These are phyloP conservation scores for Colletotrichum australisinense DNA, from an alignment of 2,329 filamentous ascomycete species.

Conservation along the genomic window DNA sequence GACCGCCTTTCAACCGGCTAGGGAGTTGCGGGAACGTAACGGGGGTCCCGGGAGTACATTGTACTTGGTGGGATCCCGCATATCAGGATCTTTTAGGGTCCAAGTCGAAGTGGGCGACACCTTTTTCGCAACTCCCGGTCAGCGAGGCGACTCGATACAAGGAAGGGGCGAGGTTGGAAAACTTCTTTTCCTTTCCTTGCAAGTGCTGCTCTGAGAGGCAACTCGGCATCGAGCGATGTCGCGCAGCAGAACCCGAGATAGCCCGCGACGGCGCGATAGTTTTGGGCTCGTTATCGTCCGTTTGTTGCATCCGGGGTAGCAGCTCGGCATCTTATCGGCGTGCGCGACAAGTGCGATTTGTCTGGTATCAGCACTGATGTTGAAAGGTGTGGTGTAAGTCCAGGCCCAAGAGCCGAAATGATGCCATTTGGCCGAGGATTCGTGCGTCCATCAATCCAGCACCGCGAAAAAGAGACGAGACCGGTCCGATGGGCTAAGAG, in stretches of 20 bases:
- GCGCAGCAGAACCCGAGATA: constrained; percentile 2
- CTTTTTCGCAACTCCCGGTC: background rate
- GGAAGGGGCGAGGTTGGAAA: background rate
- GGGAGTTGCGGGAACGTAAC: constrained; percentile 28
- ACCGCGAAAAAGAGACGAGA: background rate
- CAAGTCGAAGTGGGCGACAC: background rate
- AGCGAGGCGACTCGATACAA: background rate
- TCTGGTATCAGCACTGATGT: background rate
- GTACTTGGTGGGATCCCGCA: constrained; percentile 19
- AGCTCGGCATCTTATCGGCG: constrained; percentile 32
- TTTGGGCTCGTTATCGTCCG: constrained; percentile 1
- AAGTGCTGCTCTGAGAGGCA: background rate
- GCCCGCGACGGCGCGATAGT: background rate
- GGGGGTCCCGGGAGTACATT: constrained; percentile 8
- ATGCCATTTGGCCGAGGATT: constrained; percentile 34
- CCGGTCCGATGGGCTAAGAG: constrained; percentile 18
- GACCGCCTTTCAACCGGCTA: constrained; percentile 22
- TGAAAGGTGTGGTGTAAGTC: background rate
- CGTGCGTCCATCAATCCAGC: constrained; percentile 12
- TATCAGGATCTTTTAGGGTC: constrained; percentile 8
- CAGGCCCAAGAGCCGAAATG: constrained; percentile 22
- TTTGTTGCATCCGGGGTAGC: constrained; percentile 25
- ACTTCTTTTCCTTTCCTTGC: background rate
- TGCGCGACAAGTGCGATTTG: background rate
- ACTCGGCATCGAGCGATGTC: background rate